These are phyloP conservation scores for Candida michaelii DNA, from an alignment of 805 yeast species.

Conservation along the genomic window DNA sequence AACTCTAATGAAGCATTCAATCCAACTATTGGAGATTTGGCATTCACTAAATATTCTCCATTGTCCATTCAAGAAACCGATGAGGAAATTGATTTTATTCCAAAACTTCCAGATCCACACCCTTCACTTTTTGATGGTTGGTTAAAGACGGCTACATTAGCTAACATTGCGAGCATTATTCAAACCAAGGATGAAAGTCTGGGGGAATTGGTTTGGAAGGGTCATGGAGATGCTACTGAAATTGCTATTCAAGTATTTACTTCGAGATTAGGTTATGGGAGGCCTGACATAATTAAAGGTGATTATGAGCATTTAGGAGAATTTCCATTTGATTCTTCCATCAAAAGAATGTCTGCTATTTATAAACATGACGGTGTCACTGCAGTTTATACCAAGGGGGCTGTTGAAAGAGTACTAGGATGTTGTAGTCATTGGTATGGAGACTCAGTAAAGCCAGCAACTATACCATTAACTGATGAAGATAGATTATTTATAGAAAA, in stretches of 20 bases:
- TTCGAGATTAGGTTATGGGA: conserved; percentile 52
- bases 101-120: conserved; percentile 21
- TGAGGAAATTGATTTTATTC: conserved; percentile 41
- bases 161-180: conserved; percentile 41
- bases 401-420: conserved; percentile 65
- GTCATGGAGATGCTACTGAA: conserved; percentile 82
- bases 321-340: conserved; percentile 72
- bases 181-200: conserved; percentile 27
- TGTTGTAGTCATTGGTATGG: conserved; percentile 58
- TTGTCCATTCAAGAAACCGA: conserved; percentile 27
- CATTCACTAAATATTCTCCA: conserved; percentile 29
- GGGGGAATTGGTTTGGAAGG: conserved; percentile 37
- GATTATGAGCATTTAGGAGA: conserved; percentile 52
- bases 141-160: conserved; percentile 37
- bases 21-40: conserved; percentile 43
- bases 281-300: conserved; percentile 40
- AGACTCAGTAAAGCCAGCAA: conserved; percentile 19
- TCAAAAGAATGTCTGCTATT: conserved; percentile 71
- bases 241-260: conserved; percentile 82
- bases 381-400: conserved; percentile 62
- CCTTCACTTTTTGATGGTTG: conserved; percentile 23
- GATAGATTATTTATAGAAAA: conserved; percentile 45
- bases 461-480: conserved; percentile 36
- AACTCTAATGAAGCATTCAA: conserved; percentile 35
- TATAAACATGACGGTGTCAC: conserved; percentile 35